Conservation (phyloP, 441 rosid species). For the Bruguiera hainesii region DNA sequence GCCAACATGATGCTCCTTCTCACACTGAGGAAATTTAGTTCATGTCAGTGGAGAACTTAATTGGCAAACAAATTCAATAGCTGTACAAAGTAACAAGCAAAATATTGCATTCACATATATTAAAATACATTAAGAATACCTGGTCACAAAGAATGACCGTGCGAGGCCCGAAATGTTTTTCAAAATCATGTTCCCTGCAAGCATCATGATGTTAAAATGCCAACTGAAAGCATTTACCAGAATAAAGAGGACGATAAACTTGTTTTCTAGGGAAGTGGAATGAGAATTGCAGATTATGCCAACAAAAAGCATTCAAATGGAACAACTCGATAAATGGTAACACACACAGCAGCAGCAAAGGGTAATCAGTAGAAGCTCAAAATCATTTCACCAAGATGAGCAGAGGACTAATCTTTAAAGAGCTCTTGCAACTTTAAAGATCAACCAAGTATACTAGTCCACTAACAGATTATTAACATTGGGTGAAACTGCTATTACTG, state of each 20-base stretch:
- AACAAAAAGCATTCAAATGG: neutral
- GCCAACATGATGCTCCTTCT: slow-evolving; percentile 93
- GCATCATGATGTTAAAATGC: neutral
- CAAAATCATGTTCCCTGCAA: slow-evolving; percentile 71
- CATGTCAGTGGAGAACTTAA: slow-evolving; percentile 10
- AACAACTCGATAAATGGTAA: neutral
- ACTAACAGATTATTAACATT: neutral
- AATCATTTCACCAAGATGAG: neutral
- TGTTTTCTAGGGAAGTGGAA: neutral
- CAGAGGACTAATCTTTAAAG: neutral
- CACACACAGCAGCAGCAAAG: neutral
- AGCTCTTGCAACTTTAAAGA: neutral
- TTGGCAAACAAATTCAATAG: slow-evolving; percentile 11
- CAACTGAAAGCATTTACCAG: neutral
- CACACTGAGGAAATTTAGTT: slow-evolving; percentile 56
- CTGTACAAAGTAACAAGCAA: slow-evolving; percentile 5
- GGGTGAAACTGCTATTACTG: neutral
- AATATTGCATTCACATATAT: slow-evolving; percentile 12
- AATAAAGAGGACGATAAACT: neutral
- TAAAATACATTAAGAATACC: slow-evolving; percentile 37
- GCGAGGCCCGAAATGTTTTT: slow-evolving; percentile 62
- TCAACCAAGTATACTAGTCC: neutral
- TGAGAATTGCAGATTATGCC: neutral
- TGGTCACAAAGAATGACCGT: slow-evolving; percentile 91
- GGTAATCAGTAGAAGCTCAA: neutral